These are phyloP conservation scores for Aegilops tauschii DNA, from an alignment of 176 grass and related monocot genomes.

Conservation along the genomic window DNA sequence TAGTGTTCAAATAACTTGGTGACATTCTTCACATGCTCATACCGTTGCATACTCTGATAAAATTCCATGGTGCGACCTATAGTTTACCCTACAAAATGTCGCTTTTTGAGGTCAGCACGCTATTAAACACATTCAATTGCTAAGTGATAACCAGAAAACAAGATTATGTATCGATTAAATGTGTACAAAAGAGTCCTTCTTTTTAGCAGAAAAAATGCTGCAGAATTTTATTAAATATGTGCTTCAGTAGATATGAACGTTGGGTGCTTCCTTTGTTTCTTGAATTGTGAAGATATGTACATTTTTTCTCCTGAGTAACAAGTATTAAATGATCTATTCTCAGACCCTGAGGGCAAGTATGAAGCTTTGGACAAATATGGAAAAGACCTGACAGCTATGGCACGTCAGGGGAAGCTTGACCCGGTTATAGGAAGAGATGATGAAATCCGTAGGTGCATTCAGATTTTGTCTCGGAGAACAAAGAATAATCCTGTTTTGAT, in stretches of 20 bases:
- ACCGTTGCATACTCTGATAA: neutral
- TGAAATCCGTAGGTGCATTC: slow-evolving; percentile 98
- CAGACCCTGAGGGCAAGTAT: slow-evolving; percentile 95
- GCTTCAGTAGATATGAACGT: neutral
- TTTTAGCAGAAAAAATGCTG: neutral
- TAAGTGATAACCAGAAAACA: neutral
- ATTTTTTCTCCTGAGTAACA: neutral
- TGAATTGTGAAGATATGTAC: neutral
- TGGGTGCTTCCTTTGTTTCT: neutral
- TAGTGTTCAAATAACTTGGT: neutral
- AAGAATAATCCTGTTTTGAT: slow-evolving; percentile 99
- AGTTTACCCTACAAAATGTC: neutral
- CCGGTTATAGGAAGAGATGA: slow-evolving; percentile 98
- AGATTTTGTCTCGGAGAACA: slow-evolving; percentile 95
- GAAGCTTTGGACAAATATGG: slow-evolving; percentile 98
- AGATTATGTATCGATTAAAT: neutral
- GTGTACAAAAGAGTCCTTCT: neutral
- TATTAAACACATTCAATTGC: neutral
- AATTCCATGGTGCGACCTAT: neutral
- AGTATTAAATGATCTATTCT: neutral
- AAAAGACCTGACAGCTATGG: slow-evolving; percentile 96
- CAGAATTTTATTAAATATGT: neutral
- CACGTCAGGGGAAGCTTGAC: slow-evolving; percentile 93
- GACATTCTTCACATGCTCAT: neutral
- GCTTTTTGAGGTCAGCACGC: neutral